Base-by-base conservation (phyloP, 169 alveolate genomes). In the Ichthyophthirius multifiliis region DNA sequence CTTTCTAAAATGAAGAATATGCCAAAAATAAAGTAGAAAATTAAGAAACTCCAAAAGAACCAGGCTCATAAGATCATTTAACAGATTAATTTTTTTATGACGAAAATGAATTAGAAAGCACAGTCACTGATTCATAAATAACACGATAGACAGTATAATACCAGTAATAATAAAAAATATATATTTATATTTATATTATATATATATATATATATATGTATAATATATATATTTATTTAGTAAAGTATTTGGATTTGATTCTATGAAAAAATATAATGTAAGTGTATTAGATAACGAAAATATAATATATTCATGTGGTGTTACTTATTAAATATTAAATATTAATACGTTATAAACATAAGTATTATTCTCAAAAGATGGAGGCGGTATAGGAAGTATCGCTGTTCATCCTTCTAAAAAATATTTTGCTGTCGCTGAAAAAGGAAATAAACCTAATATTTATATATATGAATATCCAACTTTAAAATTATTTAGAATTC, bases 321-420 rank as follows among this genome's bases (percentile, higher is more conserved):
- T 90, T 75, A 90, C 93, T 34, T 93, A 90, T 77, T 89, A 90
- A 76, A 86, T 93, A 27, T 84, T 83, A 74, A 90, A 93, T 83
- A 90, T 90, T 45, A 87, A 83, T 23, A 86, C 92, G 18, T 79
- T 85, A 75, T 85, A 90, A 44, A 90, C 85, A 76, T 79, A 83
- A 73, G 85, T 90, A 27, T 88, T 65, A 37, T 90, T 88, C 44
- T 92, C 95, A 15, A 82, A 76, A 35, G 97, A 93, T 48, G 64
- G 65, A 30, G 86, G 96, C 85, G 98, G 98, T 20, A 89, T 95
- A 0, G 98, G 98, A 0, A 92, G 96, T 5, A 88, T 95, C 0
- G 89, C 98, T 9, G 94, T 92, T 15, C 96, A 95, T 76, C 98
- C 97, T 4, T 32, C 82, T 12, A 85, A 89, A 62, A 88, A 86